Evolutionary conservation across 306 rosid genomes (phyloP).

Genomic region (Arachis hypogaea): DNA sequence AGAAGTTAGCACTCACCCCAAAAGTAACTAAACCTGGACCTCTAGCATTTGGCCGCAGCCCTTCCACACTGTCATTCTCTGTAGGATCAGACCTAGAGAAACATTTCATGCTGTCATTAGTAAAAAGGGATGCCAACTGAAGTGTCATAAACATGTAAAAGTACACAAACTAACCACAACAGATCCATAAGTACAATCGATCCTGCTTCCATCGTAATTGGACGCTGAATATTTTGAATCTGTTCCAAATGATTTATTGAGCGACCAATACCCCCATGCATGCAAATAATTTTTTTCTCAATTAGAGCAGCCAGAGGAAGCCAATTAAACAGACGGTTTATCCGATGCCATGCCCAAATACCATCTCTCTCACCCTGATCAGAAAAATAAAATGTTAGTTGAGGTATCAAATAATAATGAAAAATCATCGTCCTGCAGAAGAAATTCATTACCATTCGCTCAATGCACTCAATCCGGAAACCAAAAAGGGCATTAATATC

Average conservation of each 20-base stretch:
- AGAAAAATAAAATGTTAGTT: conserved; percentile 42
- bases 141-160: conserved; percentile 28
- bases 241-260: conserved; percentile 95
- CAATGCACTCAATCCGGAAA: conserved; percentile 96
- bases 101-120: conserved; percentile 42
- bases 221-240: conserved; percentile 93
- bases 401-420: conserved; percentile 32
- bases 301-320: conserved; percentile 95
- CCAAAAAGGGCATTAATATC: conserved; percentile 99
- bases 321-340: conserved; percentile 94
- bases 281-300: conserved; percentile 94
- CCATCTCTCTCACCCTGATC: conserved; percentile 96
- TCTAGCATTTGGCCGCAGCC: conserved; percentile 94
- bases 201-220: conserved; percentile 97
- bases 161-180: conserved; percentile 68
- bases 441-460: conserved; percentile 74
- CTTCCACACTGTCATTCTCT: conserved; percentile 97
- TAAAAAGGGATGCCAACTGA: conserved; percentile 13
- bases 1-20: conserved; percentile 75
- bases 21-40: conserved; percentile 99
- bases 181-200: conserved; percentile 98
- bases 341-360: conserved; percentile 98
- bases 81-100: conserved; percentile 93
- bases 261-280: conserved; percentile 99
- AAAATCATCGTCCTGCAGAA: conserved; percentile 20